These are phyloP conservation scores for Adansonia gregorii DNA, from an alignment of 441 rosid species.

Conservation along the genomic window DNA sequence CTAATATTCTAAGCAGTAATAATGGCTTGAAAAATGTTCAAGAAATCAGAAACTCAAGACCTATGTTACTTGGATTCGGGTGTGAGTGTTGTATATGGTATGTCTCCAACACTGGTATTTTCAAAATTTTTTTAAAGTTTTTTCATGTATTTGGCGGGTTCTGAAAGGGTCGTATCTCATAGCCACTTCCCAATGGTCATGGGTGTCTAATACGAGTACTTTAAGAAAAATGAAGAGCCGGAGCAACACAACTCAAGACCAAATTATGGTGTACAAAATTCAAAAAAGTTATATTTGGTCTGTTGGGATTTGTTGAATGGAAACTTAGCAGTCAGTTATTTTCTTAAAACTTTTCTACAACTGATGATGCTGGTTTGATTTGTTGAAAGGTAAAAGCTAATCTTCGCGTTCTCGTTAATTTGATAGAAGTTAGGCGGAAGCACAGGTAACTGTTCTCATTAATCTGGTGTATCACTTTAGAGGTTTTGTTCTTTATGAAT, in stretches of 20 bases:
- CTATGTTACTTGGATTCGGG: not conserved
- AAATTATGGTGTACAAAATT: not conserved
- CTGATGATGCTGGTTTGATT: not conserved
- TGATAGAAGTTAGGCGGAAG: not conserved
- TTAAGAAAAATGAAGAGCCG: too few relatives aligned
- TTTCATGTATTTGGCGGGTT: not conserved
- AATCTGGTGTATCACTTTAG: not conserved
- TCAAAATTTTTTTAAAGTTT: not conserved
- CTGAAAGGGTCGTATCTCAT: too few relatives aligned
- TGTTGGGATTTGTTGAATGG: not conserved
- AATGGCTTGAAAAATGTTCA: not conserved
- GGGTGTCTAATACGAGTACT: too few relatives aligned
- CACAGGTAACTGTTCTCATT: constrained; percentile 2
- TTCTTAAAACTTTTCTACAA: too few relatives aligned
- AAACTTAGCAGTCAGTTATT: not conserved
- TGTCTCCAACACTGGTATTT: not conserved
- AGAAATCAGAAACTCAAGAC: not conserved
- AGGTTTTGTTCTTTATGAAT: not conserved
- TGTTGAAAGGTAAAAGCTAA: not conserved
- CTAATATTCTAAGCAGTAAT: not conserved
- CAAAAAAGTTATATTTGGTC: not conserved
- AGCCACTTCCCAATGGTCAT: too few relatives aligned
- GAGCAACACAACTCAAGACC: too few relatives aligned
- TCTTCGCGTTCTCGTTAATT: not conserved
- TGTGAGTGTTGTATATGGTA: not conserved